Evolutionary conservation across 2,329 filamentous ascomycete genomes (phyloP), one percentile per base, ranked within the genome.

Genomic region (Calonectria naviculata): DNA sequence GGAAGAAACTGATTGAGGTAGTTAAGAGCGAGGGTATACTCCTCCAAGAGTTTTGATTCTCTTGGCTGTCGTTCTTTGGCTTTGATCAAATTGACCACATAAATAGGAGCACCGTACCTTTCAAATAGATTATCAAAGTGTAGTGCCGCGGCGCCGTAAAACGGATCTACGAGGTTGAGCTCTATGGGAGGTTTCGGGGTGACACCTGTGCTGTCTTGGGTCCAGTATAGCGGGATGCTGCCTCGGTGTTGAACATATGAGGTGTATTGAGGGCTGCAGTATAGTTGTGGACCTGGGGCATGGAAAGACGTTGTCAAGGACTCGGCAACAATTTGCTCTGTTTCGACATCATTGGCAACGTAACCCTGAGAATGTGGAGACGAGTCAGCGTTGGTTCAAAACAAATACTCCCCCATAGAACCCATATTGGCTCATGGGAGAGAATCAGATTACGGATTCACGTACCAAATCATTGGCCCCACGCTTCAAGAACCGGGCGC

Each of bases 341-440:
- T 98, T 84, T 99, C 97, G 28, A 99, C 97, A 83, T 99, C 97
- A 80, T 99, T 99, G 64, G 97, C 97, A 66, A 99, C 97, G 81
- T 97, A 97, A 17, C 97, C 96, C 80, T 87, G 54, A 15, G n/a
- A 9, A 42, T 44, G 44, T 29, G 15, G 1, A 49, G 28, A 31
- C 7, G 15, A 9, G 24, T 24, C 7, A 58, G 10, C 15, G 17
- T 15, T 17, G 7, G 41, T 58, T n/a, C 15, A 26, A 47, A 17
- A 21, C 2, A 24, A 26, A 21, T 4, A 9, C 19, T 38, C 26
- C 15, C 9, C 12, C 9, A 34, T 24, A 21, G 4, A 38, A 36
- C 31, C 13, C 8, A 19, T 17, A 36, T 26, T 24, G 8, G 36
- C 36, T 13, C 7, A 9, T 38, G 10, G 5, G 19, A 21, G 15